Conservation (phyloP, 768 basidiomycete species). For the Serendipita sp. region DNA sequence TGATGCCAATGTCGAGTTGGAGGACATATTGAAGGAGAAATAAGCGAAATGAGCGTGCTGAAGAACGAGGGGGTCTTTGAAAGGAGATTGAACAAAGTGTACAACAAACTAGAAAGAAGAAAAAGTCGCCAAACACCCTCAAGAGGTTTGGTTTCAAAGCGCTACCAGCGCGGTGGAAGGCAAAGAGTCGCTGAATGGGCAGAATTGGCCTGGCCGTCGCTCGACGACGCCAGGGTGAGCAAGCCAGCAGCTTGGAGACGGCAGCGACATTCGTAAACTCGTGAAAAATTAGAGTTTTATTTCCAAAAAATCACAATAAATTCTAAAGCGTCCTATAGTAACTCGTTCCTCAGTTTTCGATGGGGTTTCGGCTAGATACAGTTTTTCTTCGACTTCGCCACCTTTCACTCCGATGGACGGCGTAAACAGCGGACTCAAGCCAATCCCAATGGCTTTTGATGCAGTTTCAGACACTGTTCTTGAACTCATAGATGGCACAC, state of each 20-base stretch:
- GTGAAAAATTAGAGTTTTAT: too few species aligned
- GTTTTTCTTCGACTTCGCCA: too few species aligned
- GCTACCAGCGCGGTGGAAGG: not conserved
- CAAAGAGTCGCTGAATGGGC: too few species aligned
- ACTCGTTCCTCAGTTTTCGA: too few species aligned
- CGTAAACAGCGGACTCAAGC: not conserved
- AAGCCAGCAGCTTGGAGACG: too few species aligned
- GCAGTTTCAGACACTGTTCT: slow-evolving; percentile 45
- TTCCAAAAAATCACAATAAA: too few species aligned
- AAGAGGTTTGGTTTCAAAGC: not conserved
- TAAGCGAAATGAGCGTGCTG: not conserved
- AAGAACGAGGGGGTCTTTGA: not conserved
- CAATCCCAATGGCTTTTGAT: slow-evolving; percentile 1
- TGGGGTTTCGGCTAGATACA: too few species aligned
- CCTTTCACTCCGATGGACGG: not conserved
- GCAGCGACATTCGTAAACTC: too few species aligned
- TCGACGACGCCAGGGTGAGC: too few species aligned
- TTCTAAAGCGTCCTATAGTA: too few species aligned
- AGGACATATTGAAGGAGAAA: not conserved
- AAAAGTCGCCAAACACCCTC: not conserved
- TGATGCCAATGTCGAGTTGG: not conserved
- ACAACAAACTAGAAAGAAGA: not conserved
- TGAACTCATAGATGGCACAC: slow-evolving; percentile 80
- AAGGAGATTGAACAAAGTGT: not conserved
- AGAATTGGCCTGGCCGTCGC: too few species aligned